phyloP scores from a whole-genome alignment of 2,329 filamentous ascomycete genomes.

The Neopestalotiopsis sp. region DNA sequence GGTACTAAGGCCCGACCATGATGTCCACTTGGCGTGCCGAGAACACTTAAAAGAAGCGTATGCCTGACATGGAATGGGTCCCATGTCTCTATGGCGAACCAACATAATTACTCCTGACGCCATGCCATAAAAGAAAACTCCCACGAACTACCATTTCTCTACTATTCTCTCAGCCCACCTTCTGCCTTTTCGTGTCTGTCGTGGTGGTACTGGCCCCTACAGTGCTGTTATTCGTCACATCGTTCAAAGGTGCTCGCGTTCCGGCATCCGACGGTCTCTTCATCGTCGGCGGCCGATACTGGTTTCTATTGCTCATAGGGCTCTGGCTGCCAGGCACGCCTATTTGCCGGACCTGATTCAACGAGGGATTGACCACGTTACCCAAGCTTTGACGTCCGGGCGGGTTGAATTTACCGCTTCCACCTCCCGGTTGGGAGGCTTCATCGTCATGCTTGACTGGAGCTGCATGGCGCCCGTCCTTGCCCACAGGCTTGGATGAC shows the following conservation, averaged over 20 bases:
- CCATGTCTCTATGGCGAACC: neutral
- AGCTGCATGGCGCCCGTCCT: constrained; percentile 58
- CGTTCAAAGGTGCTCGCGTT: constrained; percentile 51
- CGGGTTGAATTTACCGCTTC: constrained; percentile 24
- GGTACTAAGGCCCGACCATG: constrained; percentile 66
- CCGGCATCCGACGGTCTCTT: constrained; percentile 50
- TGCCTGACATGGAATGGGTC: constrained; percentile 30
- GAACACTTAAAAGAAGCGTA: constrained; percentile 59
- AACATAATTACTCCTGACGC: constrained; percentile 8
- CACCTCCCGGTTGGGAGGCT: constrained; percentile 30
- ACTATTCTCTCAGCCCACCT: constrained; percentile 39
- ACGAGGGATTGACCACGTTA: constrained; percentile 56
- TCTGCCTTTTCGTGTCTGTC: constrained; percentile 60
- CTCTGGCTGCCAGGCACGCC: constrained; percentile 63
- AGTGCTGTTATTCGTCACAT: constrained; percentile 53
- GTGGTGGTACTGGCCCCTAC: constrained; percentile 29
- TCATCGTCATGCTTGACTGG: constrained; percentile 39
- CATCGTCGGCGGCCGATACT: constrained; percentile 65
- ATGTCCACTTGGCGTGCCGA: constrained; percentile 69
- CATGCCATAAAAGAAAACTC: constrained; percentile 11
- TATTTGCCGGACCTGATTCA: constrained; percentile 62
- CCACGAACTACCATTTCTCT: too few relatives aligned
- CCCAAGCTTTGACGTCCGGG: constrained; percentile 36
- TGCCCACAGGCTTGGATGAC: constrained; percentile 74
- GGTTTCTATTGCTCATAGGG: constrained; percentile 62